Evolutionary conservation across 768 basidiomycete genomes (phyloP), one percentile per base, ranked within the genome.

Genomic region (Glaciozyma antarctica): DNA sequence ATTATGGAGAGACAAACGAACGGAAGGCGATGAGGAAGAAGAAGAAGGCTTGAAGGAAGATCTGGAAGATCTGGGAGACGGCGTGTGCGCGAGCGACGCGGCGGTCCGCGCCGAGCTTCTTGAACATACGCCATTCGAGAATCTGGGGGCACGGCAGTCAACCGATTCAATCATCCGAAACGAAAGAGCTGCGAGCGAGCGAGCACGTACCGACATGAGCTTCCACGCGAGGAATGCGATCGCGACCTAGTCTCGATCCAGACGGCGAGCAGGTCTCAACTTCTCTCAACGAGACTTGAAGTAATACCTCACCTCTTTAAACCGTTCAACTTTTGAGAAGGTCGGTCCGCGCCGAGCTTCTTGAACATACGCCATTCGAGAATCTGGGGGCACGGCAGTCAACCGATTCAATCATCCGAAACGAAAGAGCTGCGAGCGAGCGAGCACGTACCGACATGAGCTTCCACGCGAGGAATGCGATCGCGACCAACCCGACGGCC

Each of bases 1-100:
- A 9, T 17, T 5, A 16, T 17, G 13, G 12, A 53, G 52, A 28
- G 1, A 19, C 15, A 32, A 32, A n/a, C 41, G 47, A 43, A 26
- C 47, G 58, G 7, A 48, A 59, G 6, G 58, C 58, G 45, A 49
- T 30, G 47, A 59, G 9, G 45, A 59, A 59, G 32, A 49, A 59
- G 30, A 7, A 12, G 28, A 30, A 12, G 22, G 49, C 28, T 30
- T 48, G 47, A 8, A 59, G 58, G 45, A 30, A 19, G 6, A 59
- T 22, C 47, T 59, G 47, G 47, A 49, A 48, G 32, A 26, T 16
- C 12, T 49, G 47, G 28, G 19, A 26, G 47, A 59, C 19, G 21
- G 30, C 19, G 30, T 49, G 58, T 13, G 17, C n/a, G 17, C 58
- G 26, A 1, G 45, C 45, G 19, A 26, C 22, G 8, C 30, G 45